phyloP scores from a whole-genome alignment of 108 stramenopile species.

The Phaeodactylum tricornutum region DNA sequence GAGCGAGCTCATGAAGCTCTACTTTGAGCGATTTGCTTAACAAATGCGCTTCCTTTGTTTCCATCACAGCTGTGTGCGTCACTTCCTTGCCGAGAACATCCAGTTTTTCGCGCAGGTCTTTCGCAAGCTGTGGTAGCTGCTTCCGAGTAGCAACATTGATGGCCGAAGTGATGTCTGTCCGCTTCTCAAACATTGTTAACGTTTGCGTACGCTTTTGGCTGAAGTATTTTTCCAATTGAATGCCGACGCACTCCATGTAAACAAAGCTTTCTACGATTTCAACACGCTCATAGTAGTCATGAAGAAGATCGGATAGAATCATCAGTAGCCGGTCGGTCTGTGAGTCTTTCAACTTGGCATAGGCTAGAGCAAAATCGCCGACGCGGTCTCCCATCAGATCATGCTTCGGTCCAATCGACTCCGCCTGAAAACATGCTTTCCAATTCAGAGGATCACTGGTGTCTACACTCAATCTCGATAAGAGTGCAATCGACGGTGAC shows the following conservation, averaged over 20 bases:
- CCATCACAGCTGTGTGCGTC: constrained; percentile 74
- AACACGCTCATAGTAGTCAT: constrained; percentile 54
- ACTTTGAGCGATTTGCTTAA: constrained; percentile 64
- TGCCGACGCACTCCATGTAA: constrained; percentile 82
- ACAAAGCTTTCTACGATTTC: constrained; percentile 76
- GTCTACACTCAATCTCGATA: constrained; percentile 31
- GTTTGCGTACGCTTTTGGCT: constrained; percentile 50
- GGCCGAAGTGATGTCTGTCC: constrained; percentile 78
- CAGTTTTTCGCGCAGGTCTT: constrained; percentile 63
- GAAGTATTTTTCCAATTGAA: constrained; percentile 72
- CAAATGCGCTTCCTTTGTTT: constrained; percentile 74
- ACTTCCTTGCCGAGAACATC: constrained; percentile 49
- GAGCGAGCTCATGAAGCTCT: constrained; percentile 60
- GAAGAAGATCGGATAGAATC: constrained; percentile 34
- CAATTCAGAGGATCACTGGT: constrained; percentile 39
- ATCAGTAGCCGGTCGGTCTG: constrained; percentile 27
- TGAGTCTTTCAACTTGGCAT: constrained; percentile 19
- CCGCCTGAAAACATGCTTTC: constrained; percentile 5
- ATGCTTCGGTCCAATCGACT: constrained; percentile 5
- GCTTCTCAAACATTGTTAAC: constrained; percentile 63
- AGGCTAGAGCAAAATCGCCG: constrained; percentile 18
- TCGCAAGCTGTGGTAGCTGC: constrained; percentile 46
- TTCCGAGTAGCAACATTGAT: constrained; percentile 80
- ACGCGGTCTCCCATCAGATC: constrained; percentile 12
- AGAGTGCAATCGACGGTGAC: constrained; percentile 20